Evolutionary conservation across 352 stramenopile genomes (phyloP), one percentile per base, ranked within the genome.

Genomic region (Saprolegnia parasitica): DNA sequence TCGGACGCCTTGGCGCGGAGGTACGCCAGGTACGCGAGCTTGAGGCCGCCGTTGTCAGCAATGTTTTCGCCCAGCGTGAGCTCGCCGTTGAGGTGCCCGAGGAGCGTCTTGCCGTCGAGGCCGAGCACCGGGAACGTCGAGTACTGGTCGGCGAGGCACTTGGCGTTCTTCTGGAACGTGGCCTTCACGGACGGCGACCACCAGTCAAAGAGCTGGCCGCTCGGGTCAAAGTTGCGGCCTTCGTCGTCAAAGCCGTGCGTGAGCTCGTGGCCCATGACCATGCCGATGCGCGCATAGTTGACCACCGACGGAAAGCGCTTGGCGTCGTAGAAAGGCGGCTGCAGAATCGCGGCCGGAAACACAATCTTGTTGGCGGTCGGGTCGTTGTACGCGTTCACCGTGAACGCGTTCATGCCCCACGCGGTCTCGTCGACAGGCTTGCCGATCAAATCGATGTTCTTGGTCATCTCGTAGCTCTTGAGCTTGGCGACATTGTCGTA

Each of bases 241-340:
- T 97, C 87, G 67, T 98, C 89, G 72, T 98, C 93, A 74, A 97
- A 98, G 20, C 90, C 93, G 71, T 98, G 91, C 13, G 90, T 97
- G 71, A 98, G 90, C 76, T 98, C 93, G 72, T 98, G 93, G 3
- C 90, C 91, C 73, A 98, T 96, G 15, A 98, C 86, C 72, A 93
- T 93, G 1, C 91, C 90, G 60, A 98, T 97, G 10, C 85, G 84
- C 50, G 88, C 93, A 73, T 93, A 98, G 71, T 98, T 97, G 10
- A 93, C 87, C n/a, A 89, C 89, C 0, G 76, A 72, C 11, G 91
- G 86, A 71, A 92, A 93, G 6, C 84, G 70, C 35, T 94, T 77
- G 20, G 80, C 79, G 64, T 92, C 73, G 67, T 89, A 94, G 58
- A 94, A 91, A 24, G 86, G 86, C 32, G 89, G 89, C 73, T 98